Conservation (phyloP, 441 rosid genomes). For the Brassica hybrid region DNA sequence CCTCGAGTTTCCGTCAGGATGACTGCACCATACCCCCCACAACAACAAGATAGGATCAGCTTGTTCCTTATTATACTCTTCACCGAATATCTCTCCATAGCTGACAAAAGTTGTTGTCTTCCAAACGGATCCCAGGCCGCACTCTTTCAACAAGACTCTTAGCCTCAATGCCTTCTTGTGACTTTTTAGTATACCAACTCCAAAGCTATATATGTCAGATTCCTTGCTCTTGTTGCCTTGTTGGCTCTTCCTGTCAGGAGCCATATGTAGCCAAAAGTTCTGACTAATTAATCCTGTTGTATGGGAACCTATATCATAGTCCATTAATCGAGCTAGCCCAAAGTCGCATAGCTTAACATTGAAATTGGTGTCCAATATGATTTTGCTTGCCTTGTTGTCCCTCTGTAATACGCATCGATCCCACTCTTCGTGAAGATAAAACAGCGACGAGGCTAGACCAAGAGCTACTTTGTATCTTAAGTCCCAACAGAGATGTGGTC, state of each 20-base stretch:
- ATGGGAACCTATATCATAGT: background rate
- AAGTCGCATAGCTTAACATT: background rate
- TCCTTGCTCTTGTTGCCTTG: background rate
- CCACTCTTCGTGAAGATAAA: slow-evolving; percentile 53
- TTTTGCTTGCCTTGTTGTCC: slow-evolving; percentile 56
- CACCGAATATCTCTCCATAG: background rate
- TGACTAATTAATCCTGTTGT: background rate
- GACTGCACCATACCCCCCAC: background rate
- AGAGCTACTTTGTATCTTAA: slow-evolving; percentile 41
- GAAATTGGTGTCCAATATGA: slow-evolving; percentile 31
- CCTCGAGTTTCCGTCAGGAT: background rate
- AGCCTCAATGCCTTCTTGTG: background rate
- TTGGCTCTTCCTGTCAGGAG: background rate
- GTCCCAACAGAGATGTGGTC: too few species aligned
- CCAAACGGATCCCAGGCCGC: background rate
- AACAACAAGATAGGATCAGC: background rate
- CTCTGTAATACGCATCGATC: slow-evolving; percentile 52
- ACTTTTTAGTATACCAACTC: background rate
- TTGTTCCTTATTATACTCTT: background rate
- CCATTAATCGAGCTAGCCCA: background rate
- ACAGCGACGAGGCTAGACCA: slow-evolving; percentile 52
- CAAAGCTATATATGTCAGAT: slow-evolving; percentile 2
- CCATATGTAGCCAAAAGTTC: background rate
- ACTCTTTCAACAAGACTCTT: background rate
- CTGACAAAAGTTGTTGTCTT: background rate